Percentiles rank a stretch among this genome's conserved stretches.
Evolutionary conservation across 1,139 yeast genomes (phyloP).

Genomic region (Kodamaea sp.): DNA sequence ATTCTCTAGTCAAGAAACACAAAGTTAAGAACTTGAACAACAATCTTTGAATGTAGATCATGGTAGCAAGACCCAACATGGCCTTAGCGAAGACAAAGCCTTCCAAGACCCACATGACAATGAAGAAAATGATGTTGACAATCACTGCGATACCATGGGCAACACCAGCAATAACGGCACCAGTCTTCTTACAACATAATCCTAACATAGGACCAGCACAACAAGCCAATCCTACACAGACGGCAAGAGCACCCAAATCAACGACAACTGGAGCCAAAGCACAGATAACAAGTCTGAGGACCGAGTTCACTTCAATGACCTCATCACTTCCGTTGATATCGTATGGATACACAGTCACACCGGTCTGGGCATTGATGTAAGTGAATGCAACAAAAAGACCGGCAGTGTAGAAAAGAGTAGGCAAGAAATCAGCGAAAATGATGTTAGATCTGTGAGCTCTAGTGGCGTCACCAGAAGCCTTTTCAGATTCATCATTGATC

Average conservation of each 20-base stretch:
- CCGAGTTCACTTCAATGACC: conserved; percentile 68
- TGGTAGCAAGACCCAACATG: conserved; percentile 82
- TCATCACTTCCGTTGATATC: conserved; percentile 24
- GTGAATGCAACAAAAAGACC: conserved; percentile 90
- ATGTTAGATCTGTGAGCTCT: conserved; percentile 92
- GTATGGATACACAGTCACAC: conserved; percentile 59
- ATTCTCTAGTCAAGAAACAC: conserved; percentile 86
- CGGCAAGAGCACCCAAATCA: conserved; percentile 81
- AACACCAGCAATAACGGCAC: conserved; percentile 94
- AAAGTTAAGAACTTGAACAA: conserved; percentile 84
- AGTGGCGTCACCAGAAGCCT: conserved; percentile 89
- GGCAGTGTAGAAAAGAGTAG: conserved; percentile 84
- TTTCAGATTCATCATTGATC: conserved; percentile 86
- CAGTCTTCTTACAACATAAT: conserved; percentile 95
- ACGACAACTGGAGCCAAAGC: conserved; percentile 89
- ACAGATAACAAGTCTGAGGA: conserved; percentile 83
- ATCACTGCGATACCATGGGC: conserved; percentile 95
- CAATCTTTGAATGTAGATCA: conserved; percentile 85
- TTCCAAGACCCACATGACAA: conserved; percentile 96
- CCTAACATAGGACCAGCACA: conserved; percentile 97
- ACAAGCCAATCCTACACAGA: conserved; percentile 80
- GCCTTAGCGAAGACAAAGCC: conserved; percentile 87
- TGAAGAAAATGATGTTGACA: conserved; percentile 80
- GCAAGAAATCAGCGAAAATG: conserved; percentile 81
- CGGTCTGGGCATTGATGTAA: conserved; percentile 95